Base-by-base conservation (phyloP, 2,329 filamentous ascomycete genomes). In the Teratosphaeria destructans region DNA sequence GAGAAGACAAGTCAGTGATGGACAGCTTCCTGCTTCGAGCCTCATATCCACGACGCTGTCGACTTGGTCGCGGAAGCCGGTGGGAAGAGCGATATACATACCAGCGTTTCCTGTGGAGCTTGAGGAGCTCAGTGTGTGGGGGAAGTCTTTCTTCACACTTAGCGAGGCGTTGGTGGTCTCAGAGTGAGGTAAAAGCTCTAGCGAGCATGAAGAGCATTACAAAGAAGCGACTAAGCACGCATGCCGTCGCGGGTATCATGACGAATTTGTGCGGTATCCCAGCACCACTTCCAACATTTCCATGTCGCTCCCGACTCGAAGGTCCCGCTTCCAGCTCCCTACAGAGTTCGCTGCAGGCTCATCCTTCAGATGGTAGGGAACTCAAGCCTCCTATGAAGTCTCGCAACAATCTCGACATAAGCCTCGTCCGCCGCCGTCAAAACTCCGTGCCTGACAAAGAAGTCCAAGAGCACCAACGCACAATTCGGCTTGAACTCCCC, bases 401-500 rank as follows among this genome's bases (percentile, higher is more conserved):
- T 83, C 60, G 80, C 79, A 62, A 84, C 78, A 67, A 97, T 91
- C 75, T 91, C 86, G 63, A 87, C 79, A 70, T 87, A 91, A 68
- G 93, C 78, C 56, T 82, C 81, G 76, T 97, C 92, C 67, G 97
- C 92, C 52, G 78, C 74, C 8, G 87, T 95, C 70, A 96, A 71
- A 62, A 96, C 83, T 0, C 89, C 88, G 74, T 91, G 89, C 57
- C 93, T 82, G 65, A 95, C 80, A 71, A 99, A 89, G 76, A 97
- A 99, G 73, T 97, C 91, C 54, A 96, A 75, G 71, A 94, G 76
- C 55, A 95, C 83, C 60, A 94, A 72, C 14, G 89, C 87, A 74
- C 92, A 96, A 73, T 97, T 97, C 2, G 92, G 88, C 78, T 99
- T 99, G 78, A 93, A 99, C 66, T 87, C 82, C 14, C 89, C 90